Base-by-base conservation (phyloP, 371 early-diverging fungal species). In the Syncephalis fuscata region DNA sequence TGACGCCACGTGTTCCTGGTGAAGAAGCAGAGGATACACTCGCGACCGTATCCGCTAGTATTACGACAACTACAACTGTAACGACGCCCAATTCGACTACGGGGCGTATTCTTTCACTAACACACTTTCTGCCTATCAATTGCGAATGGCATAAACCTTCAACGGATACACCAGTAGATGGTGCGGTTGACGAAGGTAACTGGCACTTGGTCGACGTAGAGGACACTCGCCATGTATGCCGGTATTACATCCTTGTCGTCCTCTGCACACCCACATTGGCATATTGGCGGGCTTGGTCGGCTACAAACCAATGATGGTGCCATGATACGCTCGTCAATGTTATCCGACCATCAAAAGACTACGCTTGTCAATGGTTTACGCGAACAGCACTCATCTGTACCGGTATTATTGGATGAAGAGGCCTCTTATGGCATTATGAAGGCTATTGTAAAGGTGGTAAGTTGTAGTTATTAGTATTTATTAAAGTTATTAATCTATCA, bases 361-460 rank as follows among this genome's bases (percentile, higher is more conserved):
- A 16, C 39, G 17, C 46, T 42, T 14, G 8, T 16, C 41, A 8
- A 4, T 19, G 19, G 16, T 46, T 21, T 45, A n/a, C 37, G 25
- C 36, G 57, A 68, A 19, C 63, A 76, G 26, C 57, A 68, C 44
- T 70, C 70, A 43, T 72, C 73, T 32, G 60, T 79, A 3, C 92
- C 94, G 7, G 74, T 96, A 22, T 81, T 88, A 56, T 57, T 94
- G 36, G 76, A 80, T 42, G 73, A 71, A 14, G 71, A 73, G n/a
- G 66, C 71, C 20, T 79, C 85, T 39, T 53, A 66, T 17, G 80
- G 76, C 88, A 80, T 66, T 87, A 84, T 68, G 88, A 87, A 63
- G 93, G 85, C 15, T 92, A 77, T 65, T 93, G 84, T 72, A 94
- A 88, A 70, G 70, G 74, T 51, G 82, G 88, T 79, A 76, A 51